Percentiles rank a stretch among this genome's conserved stretches.
phyloP scores from a whole-genome alignment of 2,329 filamentous ascomycete species.

The Hypoxylon sp. region DNA sequence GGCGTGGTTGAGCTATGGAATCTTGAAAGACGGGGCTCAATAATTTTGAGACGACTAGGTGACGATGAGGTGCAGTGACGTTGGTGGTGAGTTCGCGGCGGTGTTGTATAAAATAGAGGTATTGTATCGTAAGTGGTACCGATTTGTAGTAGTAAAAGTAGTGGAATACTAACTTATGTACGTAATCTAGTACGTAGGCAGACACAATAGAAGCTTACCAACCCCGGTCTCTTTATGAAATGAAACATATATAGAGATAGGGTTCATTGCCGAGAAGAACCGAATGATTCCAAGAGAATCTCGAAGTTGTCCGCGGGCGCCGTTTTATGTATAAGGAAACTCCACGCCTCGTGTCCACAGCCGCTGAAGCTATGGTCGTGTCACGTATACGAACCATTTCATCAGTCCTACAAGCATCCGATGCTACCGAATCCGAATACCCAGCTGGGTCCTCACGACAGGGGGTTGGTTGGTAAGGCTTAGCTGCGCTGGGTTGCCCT shows the following conservation, averaged over 20 bases:
- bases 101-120: not conserved
- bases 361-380: slow-evolving; percentile 12
- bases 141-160: slow-evolving; percentile 1
- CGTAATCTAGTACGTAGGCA: slow-evolving; percentile 1
- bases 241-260: slow-evolving; percentile 1
- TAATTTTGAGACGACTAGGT: not conserved
- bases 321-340: slow-evolving; percentile 17
- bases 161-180: not conserved
- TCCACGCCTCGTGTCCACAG: slow-evolving; percentile 9
- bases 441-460: slow-evolving; percentile 4
- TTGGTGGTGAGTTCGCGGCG: not conserved
- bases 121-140: not conserved
- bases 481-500: slow-evolving; percentile 2
- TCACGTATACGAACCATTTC: slow-evolving; percentile 6
- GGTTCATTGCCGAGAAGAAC: slow-evolving; percentile 1
- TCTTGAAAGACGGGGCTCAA: not conserved
- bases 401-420: slow-evolving; percentile 27
- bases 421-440: slow-evolving; percentile 15
- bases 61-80: not conserved
- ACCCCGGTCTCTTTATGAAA: not conserved
- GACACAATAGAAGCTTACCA: not conserved
- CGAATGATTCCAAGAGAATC: not conserved
- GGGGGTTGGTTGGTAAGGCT: slow-evolving; percentile 24
- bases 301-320: slow-evolving; percentile 1
- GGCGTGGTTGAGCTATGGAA: not conserved